Evolutionary conservation across 345 rosid species (phyloP), one percentile per base, ranked within the genome.

Genomic region (Clausena lansium): DNA sequence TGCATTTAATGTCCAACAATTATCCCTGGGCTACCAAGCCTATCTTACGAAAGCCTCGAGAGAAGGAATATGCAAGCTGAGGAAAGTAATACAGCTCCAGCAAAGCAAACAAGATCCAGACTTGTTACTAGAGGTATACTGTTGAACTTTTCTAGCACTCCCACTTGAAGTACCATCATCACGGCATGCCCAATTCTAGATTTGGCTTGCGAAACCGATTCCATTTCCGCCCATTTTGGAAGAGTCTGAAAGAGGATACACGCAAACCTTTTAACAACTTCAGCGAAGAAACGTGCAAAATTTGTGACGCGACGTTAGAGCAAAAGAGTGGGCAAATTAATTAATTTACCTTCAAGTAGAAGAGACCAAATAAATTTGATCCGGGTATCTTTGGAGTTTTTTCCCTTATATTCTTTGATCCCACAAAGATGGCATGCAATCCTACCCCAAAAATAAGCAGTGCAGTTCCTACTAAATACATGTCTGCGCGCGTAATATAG

Each of bases 141-240:
- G 78, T 77, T 83, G 87, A 94, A 92, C 79, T 89, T 92, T 74
- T 89, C 94, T 70, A 91, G 39, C 83, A 92, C 75, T 65, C 92
- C 97, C 65, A 86, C 97, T 72, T 92, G 97, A 74, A 94, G 91
- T 70, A 88, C 85, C 91, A 90, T 89, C 85, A 87, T 71, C 69
- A 92, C 78, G 2, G 95, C 92, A 28, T 89, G 91, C 59, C 92
- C 98, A 4, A 90, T 87, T 84, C 82, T 90, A 17, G 91, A 86
- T 78, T 90, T 91, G 11, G 93, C 91, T 79, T 86, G 84, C 30
- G 90, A 84, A 41, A 92, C 87, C 4, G 93, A 88, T 27, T 83
- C 82, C 83, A 82, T 81, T 63, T 88, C 83, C 2, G 79, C 84
- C 94, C 97, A 88, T 30, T 76, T 67, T 11, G 92, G 92, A 63